Evolutionary conservation across 2,329 filamentous ascomycete genomes (phyloP).

Genomic region (Laburnicola sp.): DNA sequence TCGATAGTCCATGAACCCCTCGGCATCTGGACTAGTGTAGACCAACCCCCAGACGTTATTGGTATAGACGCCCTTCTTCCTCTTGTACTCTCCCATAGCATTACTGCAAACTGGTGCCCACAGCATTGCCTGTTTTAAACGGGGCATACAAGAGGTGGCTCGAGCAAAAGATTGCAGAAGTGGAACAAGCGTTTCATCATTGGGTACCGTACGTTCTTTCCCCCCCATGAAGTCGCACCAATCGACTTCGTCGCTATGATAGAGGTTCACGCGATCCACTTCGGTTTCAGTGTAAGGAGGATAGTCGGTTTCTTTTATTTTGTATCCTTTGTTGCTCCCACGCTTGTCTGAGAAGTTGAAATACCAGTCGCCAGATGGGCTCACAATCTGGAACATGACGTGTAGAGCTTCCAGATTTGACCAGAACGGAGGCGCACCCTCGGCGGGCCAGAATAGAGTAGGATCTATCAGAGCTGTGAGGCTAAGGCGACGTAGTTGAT

Average conservation of each 20-base stretch:
- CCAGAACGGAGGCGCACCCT: constrained; percentile 1
- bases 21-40: background rate
- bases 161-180: constrained; percentile 1
- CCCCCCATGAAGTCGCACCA: background rate
- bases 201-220: background rate
- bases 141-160: background rate
- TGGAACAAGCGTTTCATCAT: constrained; percentile 3
- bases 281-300: background rate
- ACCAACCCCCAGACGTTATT: constrained; percentile 1
- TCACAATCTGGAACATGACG: constrained; percentile 5
- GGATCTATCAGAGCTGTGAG: background rate
- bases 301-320: background rate
- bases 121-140: constrained; percentile 3
- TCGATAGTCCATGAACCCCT: background rate
- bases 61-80: background rate
- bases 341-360: background rate
- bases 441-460: constrained; percentile 8
- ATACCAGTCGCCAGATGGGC: constrained; percentile 7
- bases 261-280: background rate
- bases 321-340: background rate
- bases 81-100: background rate
- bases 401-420: constrained; percentile 2
- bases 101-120: background rate
- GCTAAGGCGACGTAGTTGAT: background rate
- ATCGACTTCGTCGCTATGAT: background rate